phyloP scores from a whole-genome alignment of 305 asterid genomes.

The Salvia sclarea region DNA sequence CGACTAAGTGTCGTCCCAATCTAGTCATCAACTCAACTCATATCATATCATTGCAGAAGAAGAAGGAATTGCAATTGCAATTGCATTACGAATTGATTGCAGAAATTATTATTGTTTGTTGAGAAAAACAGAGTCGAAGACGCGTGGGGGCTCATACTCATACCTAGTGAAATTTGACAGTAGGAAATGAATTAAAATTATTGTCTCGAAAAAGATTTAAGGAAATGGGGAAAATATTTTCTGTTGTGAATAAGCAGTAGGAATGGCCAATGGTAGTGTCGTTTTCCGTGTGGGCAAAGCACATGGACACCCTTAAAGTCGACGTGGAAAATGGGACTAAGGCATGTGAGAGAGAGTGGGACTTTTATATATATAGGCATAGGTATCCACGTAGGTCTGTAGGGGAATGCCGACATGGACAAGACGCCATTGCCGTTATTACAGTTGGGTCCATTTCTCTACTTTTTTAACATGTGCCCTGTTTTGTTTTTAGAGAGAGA shows the following conservation, averaged over 20 bases:
- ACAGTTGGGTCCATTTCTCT: slow-evolving; percentile 35
- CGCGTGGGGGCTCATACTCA: background rate
- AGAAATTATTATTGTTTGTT: background rate
- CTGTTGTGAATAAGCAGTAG: slow-evolving; percentile 27
- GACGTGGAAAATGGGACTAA: slow-evolving; percentile 27
- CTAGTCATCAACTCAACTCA: background rate
- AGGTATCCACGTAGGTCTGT: background rate
- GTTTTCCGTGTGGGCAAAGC: slow-evolving; percentile 23
- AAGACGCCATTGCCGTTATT: slow-evolving; percentile 34
- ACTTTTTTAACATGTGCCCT: slow-evolving; percentile 31
- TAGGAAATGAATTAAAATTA: too few species aligned
- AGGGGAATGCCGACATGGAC: slow-evolving; percentile 41
- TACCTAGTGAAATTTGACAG: too few species aligned
- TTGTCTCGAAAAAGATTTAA: too few species aligned
- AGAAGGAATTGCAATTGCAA: too few species aligned
- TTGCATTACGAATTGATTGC: background rate
- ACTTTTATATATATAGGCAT: background rate
- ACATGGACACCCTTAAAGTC: slow-evolving; percentile 35
- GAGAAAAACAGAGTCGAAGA: background rate
- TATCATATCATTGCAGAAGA: background rate
- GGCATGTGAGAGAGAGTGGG: slow-evolving; percentile 25
- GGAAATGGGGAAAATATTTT: slow-evolving; percentile 30
- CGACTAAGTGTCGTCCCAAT: background rate
- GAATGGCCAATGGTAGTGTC: slow-evolving; percentile 13
- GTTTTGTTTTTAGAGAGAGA: slow-evolving; percentile 27